Evolutionary conservation across 495 filamentous ascomycete species (phyloP), one percentile per base, ranked within the genome.

Genomic region (Aspergillus haitiensis): DNA sequence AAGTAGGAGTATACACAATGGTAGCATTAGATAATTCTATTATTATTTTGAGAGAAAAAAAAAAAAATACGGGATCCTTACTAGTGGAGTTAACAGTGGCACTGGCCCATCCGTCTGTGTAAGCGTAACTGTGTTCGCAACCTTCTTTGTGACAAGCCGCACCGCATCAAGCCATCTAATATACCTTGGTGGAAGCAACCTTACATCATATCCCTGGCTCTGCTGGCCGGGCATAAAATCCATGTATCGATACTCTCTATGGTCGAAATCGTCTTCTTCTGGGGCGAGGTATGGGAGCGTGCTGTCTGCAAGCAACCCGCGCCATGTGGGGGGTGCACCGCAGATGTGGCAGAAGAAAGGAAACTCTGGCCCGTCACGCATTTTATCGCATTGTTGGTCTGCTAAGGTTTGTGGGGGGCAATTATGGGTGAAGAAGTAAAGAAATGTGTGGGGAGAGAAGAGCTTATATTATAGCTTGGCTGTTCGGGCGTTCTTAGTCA

Each of bases 321-420:
- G 42, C 42, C 42, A 45, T 45, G 47, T 49, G 47, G 47, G 47
- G 47, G 47, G 47, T 49, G 47, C 47, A 18, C 47, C 47, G 47
- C 47, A 49, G 47, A 49, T 32, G 47, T 49, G 47, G 47, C 47
- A 49, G 47, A 49, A 49, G 21, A 49, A 49, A 32, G 47, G 47
- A 49, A 49, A 49, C 47, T 49, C 47, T 49, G 47, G 27, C 47
- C 47, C 47, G 16, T 49, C 47, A 2, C 1, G 21, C 21, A 27
- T 15, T 49, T 4, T 10, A 32, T 33, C 5, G 6, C 47, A 49
- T 49, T 49, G 21, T 49, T 49, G 47, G 7, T 27, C 32, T 49
- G 47, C 47, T 49, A 1, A 7, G 47, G 7, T 49, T 32, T 18
- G 47, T 49, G 47, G 47, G 16, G 47, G 47, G 47, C n/a, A n/a